phyloP scores from a whole-genome alignment of 441 rosid species.

The Brassica hybrid region DNA sequence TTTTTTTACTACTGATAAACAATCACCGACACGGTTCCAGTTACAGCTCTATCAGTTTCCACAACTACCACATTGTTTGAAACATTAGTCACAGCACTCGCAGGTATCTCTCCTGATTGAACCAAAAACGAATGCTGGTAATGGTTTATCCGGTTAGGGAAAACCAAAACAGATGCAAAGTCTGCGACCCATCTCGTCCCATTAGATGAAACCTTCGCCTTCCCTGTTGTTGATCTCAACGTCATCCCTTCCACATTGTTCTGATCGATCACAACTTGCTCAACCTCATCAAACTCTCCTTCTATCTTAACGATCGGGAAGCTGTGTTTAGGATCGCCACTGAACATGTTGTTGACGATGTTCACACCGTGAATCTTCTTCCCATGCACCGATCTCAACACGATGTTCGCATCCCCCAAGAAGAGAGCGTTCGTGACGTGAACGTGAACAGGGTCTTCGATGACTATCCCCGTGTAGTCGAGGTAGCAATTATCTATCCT shows the following conservation, averaged over 20 bases:
- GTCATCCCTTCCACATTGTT: constrained; percentile 61
- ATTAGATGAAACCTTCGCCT: constrained; percentile 46
- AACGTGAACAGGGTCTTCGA: constrained; percentile 64
- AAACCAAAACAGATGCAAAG: constrained; percentile 55
- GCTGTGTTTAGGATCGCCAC: constrained; percentile 38
- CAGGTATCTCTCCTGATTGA: constrained; percentile 36
- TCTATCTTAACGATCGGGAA: constrained; percentile 51
- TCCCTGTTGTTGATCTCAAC: constrained; percentile 60
- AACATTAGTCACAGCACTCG: constrained; percentile 52
- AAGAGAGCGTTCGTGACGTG: constrained; percentile 60
- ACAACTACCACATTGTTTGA: constrained; percentile 62
- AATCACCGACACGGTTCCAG: constrained; percentile 56
- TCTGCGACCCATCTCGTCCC: constrained; percentile 71
- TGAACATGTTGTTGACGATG: constrained; percentile 59
- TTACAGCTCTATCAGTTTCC: constrained; percentile 58
- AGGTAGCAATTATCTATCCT: constrained; percentile 69
- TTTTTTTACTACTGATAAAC: constrained; percentile 61
- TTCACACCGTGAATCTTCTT: constrained; percentile 50
- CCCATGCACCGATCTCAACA: constrained; percentile 53
- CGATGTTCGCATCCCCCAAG: constrained; percentile 61
- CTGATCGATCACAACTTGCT: constrained; percentile 62
- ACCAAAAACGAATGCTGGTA: constrained; percentile 59
- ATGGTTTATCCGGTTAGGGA: constrained; percentile 61
- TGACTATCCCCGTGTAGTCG: constrained; percentile 58
- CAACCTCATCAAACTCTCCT: constrained; percentile 51